Base-by-base conservation (phyloP, 495 filamentous ascomycete species). In the Aspergillus homomorphus region DNA sequence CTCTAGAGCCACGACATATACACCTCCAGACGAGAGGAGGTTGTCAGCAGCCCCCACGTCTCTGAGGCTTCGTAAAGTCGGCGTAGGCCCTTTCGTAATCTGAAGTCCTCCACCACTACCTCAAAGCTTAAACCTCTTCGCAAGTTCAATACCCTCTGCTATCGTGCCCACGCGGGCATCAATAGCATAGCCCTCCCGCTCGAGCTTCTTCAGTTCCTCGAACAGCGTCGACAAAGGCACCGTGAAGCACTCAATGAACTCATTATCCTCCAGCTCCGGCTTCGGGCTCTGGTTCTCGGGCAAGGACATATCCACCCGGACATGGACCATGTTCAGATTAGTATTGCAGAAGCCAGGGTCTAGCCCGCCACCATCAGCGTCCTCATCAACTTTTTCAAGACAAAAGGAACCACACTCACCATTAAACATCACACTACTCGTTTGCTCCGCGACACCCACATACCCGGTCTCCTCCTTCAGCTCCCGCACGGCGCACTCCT, bases 401-500 rank as follows among this genome's bases (percentile, higher is more conserved):
- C 2, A 46, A 19, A 3, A 33, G 18, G 28, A 45, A 30, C 45
- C 41, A 15, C n/a, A 69, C 79, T 51, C 68, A 88, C 89, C 90
- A 67, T 94, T 93, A 56, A 87, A 95, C 90, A 95, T 93, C 19
- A 95, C 72, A 26, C 87, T 84, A 56, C 87, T 90, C 9, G 82
- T 82, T 68, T 88, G 80, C 44, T 81, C 72, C 1, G 82, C 85
- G 33, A 84, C 78, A 18, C 88, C 92, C 28, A 90, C 82, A 69
- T 94, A 97, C 5, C 94, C 94, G 0, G 94, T 96, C 73, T 98
- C 94, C 72, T 98, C 94, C 62, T 84, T 91, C 58, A 98, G 78
- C 67, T 97, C 92, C n/a, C 92, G 79, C 15, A 96, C 80, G 8
- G 92, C 92, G 54, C 88, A 88, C 58, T 89, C 71, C 64, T 92